phyloP scores from a whole-genome alignment of 805 yeast species.

The Saturnispora zaruensis region DNA sequence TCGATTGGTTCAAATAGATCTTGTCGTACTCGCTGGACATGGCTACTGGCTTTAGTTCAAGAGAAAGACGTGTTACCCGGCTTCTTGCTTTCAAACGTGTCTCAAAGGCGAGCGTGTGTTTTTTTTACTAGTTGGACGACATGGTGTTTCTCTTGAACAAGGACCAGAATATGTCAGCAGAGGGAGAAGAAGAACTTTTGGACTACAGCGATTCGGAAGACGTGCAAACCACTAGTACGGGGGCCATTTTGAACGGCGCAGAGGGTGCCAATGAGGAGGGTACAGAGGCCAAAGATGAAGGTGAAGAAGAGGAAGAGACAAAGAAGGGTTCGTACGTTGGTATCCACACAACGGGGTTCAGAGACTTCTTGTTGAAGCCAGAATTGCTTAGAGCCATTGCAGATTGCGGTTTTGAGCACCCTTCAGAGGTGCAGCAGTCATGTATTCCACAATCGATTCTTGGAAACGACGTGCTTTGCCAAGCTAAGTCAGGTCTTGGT shows the following conservation, averaged over 20 bases:
- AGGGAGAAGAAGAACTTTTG: conserved; percentile 98
- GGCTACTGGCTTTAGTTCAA: not conserved
- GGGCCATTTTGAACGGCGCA: conserved; percentile 36
- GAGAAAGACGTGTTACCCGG: conserved; percentile 1
- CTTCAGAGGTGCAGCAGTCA: conserved; percentile 98
- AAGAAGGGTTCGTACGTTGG: conserved; percentile 98
- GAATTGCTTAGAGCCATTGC: conserved; percentile 95
- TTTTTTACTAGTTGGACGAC: not conserved
- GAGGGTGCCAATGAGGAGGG: conserved; percentile 27
- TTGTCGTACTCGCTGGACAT: conserved; percentile 68
- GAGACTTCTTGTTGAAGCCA: conserved; percentile 93
- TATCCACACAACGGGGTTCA: conserved; percentile 96
- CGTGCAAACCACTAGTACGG: conserved; percentile 38
- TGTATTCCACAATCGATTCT: conserved; percentile 97
- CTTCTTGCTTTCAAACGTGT: not conserved
- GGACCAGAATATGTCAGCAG: conserved; percentile 64
- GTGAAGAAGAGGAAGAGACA: conserved; percentile 41
- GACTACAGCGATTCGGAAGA: conserved; percentile 99
- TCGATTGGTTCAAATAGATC: conserved; percentile 82
- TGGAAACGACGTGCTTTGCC: conserved; percentile 96
- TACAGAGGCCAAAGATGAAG: conserved; percentile 20
- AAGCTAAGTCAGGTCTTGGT: conserved; percentile 99
- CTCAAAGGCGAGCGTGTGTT: not conserved
- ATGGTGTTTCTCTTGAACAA: not conserved
- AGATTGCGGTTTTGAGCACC: conserved; percentile 99